Percentiles rank a stretch among this genome's conserved stretches.
Conservation (phyloP, 1,284 basidiomycete genomes). For the Taiwanofungus camphoratus region DNA sequence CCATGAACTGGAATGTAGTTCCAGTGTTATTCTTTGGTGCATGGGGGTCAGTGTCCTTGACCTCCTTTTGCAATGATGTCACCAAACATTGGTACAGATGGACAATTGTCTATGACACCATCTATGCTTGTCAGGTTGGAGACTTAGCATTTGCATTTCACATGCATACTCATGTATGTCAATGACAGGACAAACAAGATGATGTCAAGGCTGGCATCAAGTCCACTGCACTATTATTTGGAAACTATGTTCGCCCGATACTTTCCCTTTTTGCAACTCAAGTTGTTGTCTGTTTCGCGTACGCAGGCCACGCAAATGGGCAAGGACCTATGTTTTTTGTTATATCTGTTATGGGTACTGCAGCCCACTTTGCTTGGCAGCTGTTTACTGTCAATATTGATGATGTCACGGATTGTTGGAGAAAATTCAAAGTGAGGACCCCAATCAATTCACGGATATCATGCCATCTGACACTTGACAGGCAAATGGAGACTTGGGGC, state of each 20-base stretch:
- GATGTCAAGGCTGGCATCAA: slow-evolving; percentile 48
- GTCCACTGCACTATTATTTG: slow-evolving; percentile 52
- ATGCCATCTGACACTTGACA: slow-evolving; percentile 1
- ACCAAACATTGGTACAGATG: slow-evolving; percentile 39
- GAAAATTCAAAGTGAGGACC: slow-evolving; percentile 25
- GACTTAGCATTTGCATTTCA: no score
- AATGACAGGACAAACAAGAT: slow-evolving; percentile 49
- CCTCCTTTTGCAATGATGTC: slow-evolving; percentile 27
- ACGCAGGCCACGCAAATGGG: slow-evolving; percentile 42
- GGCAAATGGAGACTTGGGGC: slow-evolving; percentile 41
- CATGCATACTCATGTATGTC: no score
- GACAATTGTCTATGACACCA: slow-evolving; percentile 67
- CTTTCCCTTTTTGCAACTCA: slow-evolving; percentile 43
- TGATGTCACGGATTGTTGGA: slow-evolving; percentile 50
- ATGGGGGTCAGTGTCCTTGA: slow-evolving; percentile 31
- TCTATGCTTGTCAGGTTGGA: slow-evolving; percentile 57
- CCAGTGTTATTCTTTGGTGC: slow-evolving; percentile 36
- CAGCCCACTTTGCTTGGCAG: slow-evolving; percentile 51
- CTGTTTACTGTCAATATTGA: slow-evolving; percentile 47
- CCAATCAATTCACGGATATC: not conserved
- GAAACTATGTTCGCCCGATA: slow-evolving; percentile 48
- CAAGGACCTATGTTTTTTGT: slow-evolving; percentile 50
- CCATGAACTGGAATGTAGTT: slow-evolving; percentile 32
- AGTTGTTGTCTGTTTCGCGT: slow-evolving; percentile 44
- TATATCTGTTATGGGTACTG: slow-evolving; percentile 46